These are phyloP conservation scores for Simplicillium sp. DNA, from an alignment of 2,329 filamentous ascomycete species.

Conservation along the genomic window DNA sequence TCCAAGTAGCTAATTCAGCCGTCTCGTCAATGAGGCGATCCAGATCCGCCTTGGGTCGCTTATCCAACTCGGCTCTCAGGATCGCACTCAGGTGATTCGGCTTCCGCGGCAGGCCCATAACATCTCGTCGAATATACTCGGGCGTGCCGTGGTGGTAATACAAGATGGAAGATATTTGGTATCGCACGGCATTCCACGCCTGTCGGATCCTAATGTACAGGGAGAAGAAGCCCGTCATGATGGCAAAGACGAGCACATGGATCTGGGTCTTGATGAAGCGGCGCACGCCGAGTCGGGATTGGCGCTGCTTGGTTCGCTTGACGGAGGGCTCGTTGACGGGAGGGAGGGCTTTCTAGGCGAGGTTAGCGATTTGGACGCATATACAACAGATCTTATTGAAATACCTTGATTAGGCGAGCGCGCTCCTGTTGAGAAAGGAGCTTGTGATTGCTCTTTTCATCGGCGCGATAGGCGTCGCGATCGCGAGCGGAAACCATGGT, in stretches of 20 bases:
- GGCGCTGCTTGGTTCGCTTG: conserved; percentile 16
- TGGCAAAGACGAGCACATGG: conserved; percentile 55
- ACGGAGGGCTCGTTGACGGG: conserved; percentile 19
- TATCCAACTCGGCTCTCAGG: conserved; percentile 62
- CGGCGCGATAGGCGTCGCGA: conserved; percentile 28
- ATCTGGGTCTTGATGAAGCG: conserved; percentile 53
- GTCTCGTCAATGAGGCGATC: conserved; percentile 84
- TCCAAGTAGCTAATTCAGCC: conserved; percentile 89
- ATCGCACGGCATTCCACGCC: conserved; percentile 67
- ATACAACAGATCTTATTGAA: conserved; percentile 5
- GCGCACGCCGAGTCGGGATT: conserved; percentile 45
- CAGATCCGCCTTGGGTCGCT: conserved; percentile 61
- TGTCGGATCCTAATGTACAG: conserved; percentile 77
- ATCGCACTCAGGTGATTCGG: conserved; percentile 86
- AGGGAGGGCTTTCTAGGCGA: background rate
- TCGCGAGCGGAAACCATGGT: conserved; percentile 14
- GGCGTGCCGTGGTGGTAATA: conserved; percentile 96
- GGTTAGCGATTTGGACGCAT: background rate
- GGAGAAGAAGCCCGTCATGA: conserved; percentile 76
- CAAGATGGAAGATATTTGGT: conserved; percentile 70
- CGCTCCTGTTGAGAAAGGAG: conserved; percentile 25
- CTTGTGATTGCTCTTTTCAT: conserved; percentile 23
- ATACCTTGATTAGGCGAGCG: conserved; percentile 25
- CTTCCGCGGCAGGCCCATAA: conserved; percentile 61
- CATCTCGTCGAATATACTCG: conserved; percentile 82